Evolutionary conservation across 495 filamentous ascomycete genomes (phyloP), one percentile per base, ranked within the genome.

Genomic region (Aspergillus heteromorphus): DNA sequence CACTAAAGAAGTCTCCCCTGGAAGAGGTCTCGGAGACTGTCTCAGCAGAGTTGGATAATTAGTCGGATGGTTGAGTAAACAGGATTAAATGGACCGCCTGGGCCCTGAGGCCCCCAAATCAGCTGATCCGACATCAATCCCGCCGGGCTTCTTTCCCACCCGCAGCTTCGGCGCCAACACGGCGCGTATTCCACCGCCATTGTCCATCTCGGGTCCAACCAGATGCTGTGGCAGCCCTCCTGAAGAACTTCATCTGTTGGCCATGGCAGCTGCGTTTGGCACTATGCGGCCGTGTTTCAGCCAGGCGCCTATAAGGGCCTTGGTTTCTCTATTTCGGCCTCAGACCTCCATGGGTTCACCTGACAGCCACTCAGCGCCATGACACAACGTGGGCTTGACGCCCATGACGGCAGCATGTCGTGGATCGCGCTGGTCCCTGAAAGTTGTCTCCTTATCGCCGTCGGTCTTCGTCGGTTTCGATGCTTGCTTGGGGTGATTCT

Each of bases 131-230:
- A 56, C 56, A 58, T 45, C 40, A 55, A 51, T n/a, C n/a, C n/a
- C n/a, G n/a, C n/a, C n/a, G n/a, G n/a, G 34, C 43, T 45, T 56
- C 31, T 30, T 10, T 30, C 23, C 57, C 34, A 25, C 38, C 17
- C 53, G 55, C 66, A 68, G 60, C 62, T 54, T 60, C 57, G 59
- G 60, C 65, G 54, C 59, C 64, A 58, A 64, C 57, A 48, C 59
- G 65, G 73, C 73, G 73, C 73, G 67, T 74, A 73, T 53, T 54
- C 48, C 53, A 55, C 25, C 43, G 17, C 23, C 21, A 59, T 55
- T 58, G 54, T 52, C 50, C 27, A 45, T 49, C 19, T 40, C 43
- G 40, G 45, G 49, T 45, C 36, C 58, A 51, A 55, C 58, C 56
- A 67, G 59, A 56, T 61, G 59, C 45, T 57, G 65, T 65, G 58